Evolutionary conservation across 1,284 basidiomycete genomes (phyloP).

Genomic region (Agroathelia rolfsii): DNA sequence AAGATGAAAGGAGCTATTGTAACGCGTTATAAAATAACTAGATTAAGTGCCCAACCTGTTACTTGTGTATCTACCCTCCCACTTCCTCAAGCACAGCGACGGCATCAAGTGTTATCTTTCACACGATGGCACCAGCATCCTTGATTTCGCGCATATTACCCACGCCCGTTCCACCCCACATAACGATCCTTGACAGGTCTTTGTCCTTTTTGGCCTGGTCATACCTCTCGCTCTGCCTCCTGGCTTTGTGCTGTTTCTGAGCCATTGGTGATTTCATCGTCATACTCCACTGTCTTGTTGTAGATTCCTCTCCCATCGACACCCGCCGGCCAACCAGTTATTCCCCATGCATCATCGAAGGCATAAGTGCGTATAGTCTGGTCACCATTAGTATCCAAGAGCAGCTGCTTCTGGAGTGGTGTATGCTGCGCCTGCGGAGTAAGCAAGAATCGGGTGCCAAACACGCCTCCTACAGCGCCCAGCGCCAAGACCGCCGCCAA

Average conservation of each 20-base stretch:
- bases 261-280: conserved; percentile 12
- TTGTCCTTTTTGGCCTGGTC: conserved; percentile 16
- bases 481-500: conserved; percentile 54
- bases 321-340: conserved; percentile 56
- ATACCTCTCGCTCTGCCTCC: conserved; percentile 10
- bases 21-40: too few relatives aligned
- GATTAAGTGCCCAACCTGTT: too few relatives aligned
- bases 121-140: too few relatives aligned
- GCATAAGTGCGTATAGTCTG: conserved; percentile 53
- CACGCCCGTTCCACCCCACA: conserved; percentile 27
- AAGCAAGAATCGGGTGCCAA: conserved; percentile 66
- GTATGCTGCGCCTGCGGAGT: conserved; percentile 56
- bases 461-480: conserved; percentile 54
- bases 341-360: conserved; percentile 53
- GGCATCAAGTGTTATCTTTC: too few relatives aligned
- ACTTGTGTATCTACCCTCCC: too few relatives aligned
- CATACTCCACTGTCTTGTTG: conserved; percentile 22
- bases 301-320: conserved; percentile 44
- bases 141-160: conserved; percentile 18
- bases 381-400: conserved; percentile 38
- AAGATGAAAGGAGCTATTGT: too few relatives aligned
- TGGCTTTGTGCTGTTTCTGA: conserved; percentile 17
- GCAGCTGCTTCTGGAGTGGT: conserved; percentile 41
- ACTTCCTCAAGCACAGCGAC: too few relatives aligned
- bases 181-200: conserved; percentile 16